Evolutionary conservation across 1,139 yeast species (phyloP), one percentile per base, ranked within the genome.

Genomic region (Suhomyces ambrosiae): DNA sequence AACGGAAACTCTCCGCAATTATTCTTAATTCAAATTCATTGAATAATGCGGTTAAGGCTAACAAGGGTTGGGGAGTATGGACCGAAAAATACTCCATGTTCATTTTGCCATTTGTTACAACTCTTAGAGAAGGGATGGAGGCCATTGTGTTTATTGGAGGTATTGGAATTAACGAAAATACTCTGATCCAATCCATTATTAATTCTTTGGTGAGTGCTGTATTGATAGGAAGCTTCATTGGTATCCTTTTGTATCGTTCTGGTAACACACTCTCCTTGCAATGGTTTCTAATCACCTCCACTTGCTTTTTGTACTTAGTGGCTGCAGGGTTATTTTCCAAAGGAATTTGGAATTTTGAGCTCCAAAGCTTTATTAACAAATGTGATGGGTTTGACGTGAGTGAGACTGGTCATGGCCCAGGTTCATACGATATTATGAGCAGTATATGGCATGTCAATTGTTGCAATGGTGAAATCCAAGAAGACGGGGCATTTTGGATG

Each of bases 361-460:
- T 71, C 27, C 75, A 71, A 47, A 50, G 52, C 9, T 71, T 68
- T 41, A 69, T 70, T 26, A 59, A 64, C 38, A 44, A 54, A 36
- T 70, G 76, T 47, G 75, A 59, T 27, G 76, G 76, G 0, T 54
- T 67, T 42, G 76, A 71, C 41, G 75, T 69, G 4, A 65, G 72
- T 40, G 76, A 71, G 46, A 68, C 76, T 2, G 76, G 76, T 2
- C 67, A 69, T 44, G 76, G 76, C 0, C 76, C 76, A 0, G 76
- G 75, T 0, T 65, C 72, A 3, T 71, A 71, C 38, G 74, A 71
- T 47, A 68, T 70, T 16, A 42, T 50, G 19, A 53, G 46, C 7
- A 66, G 71, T 42, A 64, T 70, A 1, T 71, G 76, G 76, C 76
- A 71, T 46, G 75, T 71, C 9, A 69, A 71, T 48, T 71, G 76